phyloP scores from a whole-genome alignment of 345 rosid genomes.

The Cochlearia excelsa region DNA sequence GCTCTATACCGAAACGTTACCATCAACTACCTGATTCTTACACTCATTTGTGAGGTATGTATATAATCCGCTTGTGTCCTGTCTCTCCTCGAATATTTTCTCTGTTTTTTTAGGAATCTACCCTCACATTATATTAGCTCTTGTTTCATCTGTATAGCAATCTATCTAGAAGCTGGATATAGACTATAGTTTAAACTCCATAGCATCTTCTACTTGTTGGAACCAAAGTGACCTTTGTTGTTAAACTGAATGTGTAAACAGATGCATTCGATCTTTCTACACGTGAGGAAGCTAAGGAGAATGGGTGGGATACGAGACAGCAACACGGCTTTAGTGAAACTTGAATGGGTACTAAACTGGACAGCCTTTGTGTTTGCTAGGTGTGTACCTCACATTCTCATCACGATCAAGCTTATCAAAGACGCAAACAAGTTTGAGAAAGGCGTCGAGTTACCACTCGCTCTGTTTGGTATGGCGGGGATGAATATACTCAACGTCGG shows the following conservation, averaged over 20 bases:
- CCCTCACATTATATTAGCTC: background rate
- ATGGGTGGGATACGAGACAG: conserved; percentile 83
- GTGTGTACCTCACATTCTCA: conserved; percentile 53
- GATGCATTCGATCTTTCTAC: conserved; percentile 88
- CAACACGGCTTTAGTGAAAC: conserved; percentile 52
- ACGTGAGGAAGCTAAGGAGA: conserved; percentile 75
- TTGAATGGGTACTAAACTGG: conserved; percentile 83
- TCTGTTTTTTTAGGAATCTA: background rate
- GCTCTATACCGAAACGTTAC: conserved; percentile 81
- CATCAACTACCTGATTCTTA: conserved; percentile 81
- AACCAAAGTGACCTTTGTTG: conserved; percentile 5
- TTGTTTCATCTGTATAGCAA: background rate
- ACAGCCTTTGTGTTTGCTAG: conserved; percentile 57
- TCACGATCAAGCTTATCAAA: conserved; percentile 63
- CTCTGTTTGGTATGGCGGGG: conserved; percentile 79
- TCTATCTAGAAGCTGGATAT: background rate
- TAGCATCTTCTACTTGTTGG: background rate
- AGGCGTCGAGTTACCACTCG: conserved; percentile 82
- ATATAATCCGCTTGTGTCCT: background rate
- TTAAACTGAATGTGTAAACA: conserved; percentile 28
- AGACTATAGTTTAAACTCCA: background rate
- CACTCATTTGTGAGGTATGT: conserved; percentile 83
- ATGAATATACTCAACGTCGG: conserved; percentile 72
- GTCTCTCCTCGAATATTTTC: background rate
- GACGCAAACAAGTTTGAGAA: conserved; percentile 67